Percentiles rank a stretch among this genome's conserved stretches.
Evolutionary conservation across 371 early-diverging fungal genomes (phyloP).

Genomic region (Conidiobolus incongruus): DNA sequence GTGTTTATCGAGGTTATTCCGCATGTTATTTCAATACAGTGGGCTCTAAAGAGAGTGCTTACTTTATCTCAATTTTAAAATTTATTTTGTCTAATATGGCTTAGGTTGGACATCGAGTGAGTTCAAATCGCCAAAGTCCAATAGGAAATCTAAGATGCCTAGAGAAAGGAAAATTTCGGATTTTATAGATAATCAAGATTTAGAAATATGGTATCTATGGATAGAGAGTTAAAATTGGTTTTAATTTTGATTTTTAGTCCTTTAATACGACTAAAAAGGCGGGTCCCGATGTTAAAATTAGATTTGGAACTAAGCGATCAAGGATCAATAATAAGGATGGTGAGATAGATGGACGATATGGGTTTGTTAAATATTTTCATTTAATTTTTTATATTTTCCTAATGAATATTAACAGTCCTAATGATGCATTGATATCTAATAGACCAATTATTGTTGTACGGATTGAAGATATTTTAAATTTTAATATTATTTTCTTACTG

Average conservation of each 20-base stretch:
- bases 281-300: slow-evolving; percentile 22
- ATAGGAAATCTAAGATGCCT: slow-evolving; percentile 16
- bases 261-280: slow-evolving; percentile 8
- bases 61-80: background rate
- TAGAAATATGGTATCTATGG: slow-evolving; percentile 17
- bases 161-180: slow-evolving; percentile 46
- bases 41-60: slow-evolving; percentile 90
- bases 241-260: background rate
- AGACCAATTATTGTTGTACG: too few relatives aligned
- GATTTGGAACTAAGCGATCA: slow-evolving; percentile 24
- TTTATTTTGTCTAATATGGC: background rate
- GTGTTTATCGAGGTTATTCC: slow-evolving; percentile 82
- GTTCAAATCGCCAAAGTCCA: slow-evolving; percentile 34
- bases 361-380: slow-evolving; percentile 17
- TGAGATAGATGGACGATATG: slow-evolving; percentile 38
- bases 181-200: slow-evolving; percentile 84
- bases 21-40: slow-evolving; percentile 90
- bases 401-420: too few relatives aligned
- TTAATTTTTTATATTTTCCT: slow-evolving; percentile 15
- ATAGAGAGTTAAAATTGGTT: background rate
- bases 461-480: too few relatives aligned
- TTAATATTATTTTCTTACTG: too few relatives aligned
- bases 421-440: too few relatives aligned
- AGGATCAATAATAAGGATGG: slow-evolving; percentile 38
- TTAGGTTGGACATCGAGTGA: slow-evolving; percentile 55